Evolutionary conservation across 2,329 filamentous ascomycete genomes (phyloP), one percentile per base, ranked within the genome.

Genomic region (Monilinia polystroma): DNA sequence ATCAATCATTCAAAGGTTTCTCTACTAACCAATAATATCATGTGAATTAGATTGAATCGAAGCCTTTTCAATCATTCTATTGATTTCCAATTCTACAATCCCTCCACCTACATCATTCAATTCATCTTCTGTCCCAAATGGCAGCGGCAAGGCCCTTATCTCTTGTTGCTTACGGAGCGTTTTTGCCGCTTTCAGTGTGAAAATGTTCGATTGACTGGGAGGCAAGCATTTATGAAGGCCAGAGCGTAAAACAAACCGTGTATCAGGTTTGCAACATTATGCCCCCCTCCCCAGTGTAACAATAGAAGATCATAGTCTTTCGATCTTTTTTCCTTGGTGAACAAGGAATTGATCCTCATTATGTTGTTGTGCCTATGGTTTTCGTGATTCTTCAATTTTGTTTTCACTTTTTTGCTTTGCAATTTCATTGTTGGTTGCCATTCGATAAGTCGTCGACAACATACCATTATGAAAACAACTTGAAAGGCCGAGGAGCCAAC

Each of bases 401-500:
- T 51, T 60, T 29, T 51, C 47, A 16, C 45, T 35, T 60, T 64
- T 54, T 58, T 63, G 69, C 71, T 71, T 67, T 53, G 64, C 64
- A 54, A 67, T 55, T 60, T 67, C 51, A 72, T 70, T 68, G 52
- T 64, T 64, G 53, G 49, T 41, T 35, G 38, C 41, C 29, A 29
- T 51, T 64, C 45, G 54, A 35, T 58, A 35, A 49, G 54, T 58
- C 23, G 43, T 58, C 52, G 63, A 58, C 53, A 51, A 58, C 16
- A 57, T 35, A 49, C 52, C 63, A 58, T n/a, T 70, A 66, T 66
- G 65, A 66, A 58, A 68, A 64, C 60, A 62, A 70, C 56, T 69
- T 73, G 68, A 74, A 70, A 29, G 73, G 74, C 73, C 71, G 70
- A 68, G 67, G 70, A 70, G 70, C 73, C 70, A 67, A 64, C 63